Base-by-base conservation (phyloP, 805 yeast genomes). In the Saturnispora sanitii region DNA sequence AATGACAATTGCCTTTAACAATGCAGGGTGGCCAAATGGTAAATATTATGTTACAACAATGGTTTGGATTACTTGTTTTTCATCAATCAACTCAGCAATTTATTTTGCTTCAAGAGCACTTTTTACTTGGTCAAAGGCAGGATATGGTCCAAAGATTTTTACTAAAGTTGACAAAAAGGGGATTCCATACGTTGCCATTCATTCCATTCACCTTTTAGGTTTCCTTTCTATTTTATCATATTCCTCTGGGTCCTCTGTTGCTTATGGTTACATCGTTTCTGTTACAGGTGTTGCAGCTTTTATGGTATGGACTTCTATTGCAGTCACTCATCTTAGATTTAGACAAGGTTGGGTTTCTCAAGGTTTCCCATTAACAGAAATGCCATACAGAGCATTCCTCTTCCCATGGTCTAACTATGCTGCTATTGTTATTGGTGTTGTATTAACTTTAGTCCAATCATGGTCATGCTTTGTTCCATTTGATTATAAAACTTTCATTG, bases 61-160 rank as follows among this genome's bases (percentile, higher is more conserved):
- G 50, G 71, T 81, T 46, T 60, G 79, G 43, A 53, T 78, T 12
- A 77, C 82, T 2, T 74, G 83, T 50, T 57, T 82, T 33, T 75
- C 82, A 25, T 82, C 88, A 5, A 74, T 79, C 52, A 81, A 81
- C 60, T 70, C 82, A 32, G 73, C 82, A 27, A 74, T 80, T 39
- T 81, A 75, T 56, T 69, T 80, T 56, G 84, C 82, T 9, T 74
- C 84, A 3, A 66, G 88, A 56, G 71, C 85, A 1, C 63, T 81
- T 12, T 73, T 79, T 46, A 75, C 73, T 41, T 68, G 80, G 67
- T 77, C 86, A 4, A 63, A 69, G 45, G 77, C 71, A 41, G 75
- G 78, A 2, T 84, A 32, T 46, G 46, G 50, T 7, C 57, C 55
- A 61, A 62, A 52, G 51, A 75, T 48, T 41, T 65, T 81, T 43